Percentiles rank a stretch among this genome's conserved stretches.
These are phyloP conservation scores for Metschnikowia proteae DNA, from an alignment of 805 yeast species.

Conservation along the genomic window DNA sequence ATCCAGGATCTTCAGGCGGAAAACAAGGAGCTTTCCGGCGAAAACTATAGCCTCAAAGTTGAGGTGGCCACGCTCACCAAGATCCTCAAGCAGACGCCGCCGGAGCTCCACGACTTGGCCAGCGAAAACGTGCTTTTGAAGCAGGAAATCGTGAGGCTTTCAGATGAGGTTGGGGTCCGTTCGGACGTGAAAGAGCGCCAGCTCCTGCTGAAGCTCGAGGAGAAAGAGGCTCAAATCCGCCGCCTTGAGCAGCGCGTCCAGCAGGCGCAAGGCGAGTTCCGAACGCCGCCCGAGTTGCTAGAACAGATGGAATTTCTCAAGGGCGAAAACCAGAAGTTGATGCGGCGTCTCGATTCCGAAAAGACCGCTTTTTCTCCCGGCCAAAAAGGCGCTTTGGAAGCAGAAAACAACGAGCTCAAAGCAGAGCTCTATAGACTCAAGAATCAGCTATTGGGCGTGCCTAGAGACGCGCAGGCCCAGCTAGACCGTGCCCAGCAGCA, in stretches of 20 bases:
- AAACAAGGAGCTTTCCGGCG: conserved; percentile 33
- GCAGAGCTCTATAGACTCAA: conserved; percentile 12
- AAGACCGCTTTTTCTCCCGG: conserved; percentile 1
- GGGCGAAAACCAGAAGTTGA: conserved; percentile 20
- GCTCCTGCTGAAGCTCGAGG: conserved; percentile 9
- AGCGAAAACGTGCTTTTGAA: conserved; percentile 34
- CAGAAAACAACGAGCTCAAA: conserved; percentile 14
- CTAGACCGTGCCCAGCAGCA: conserved; percentile 5
- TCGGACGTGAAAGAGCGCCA: neutral
- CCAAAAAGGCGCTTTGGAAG: conserved; percentile 3
- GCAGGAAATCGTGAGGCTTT: conserved; percentile 13
- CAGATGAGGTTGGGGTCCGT: conserved; percentile 4
- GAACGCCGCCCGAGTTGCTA: conserved; percentile 15
- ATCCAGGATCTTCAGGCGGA: conserved; percentile 24
- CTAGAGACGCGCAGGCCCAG: conserved; percentile 10
- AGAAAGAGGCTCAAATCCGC: conserved; percentile 13
- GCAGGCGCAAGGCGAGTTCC: conserved; percentile 2
- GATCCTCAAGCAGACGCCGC: conserved; percentile 41
- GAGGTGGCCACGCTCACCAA: conserved; percentile 40
- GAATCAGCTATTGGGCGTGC: conserved; percentile 6
- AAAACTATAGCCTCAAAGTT: conserved; percentile 43
- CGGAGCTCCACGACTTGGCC: conserved; percentile 35
- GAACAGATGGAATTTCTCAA: conserved; percentile 19
- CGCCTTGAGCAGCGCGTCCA: conserved; percentile 6
- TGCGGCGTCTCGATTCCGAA: conserved; percentile 13